Base-by-base conservation (phyloP, 1,284 basidiomycete genomes). In the Apiotrichum brassicae region DNA sequence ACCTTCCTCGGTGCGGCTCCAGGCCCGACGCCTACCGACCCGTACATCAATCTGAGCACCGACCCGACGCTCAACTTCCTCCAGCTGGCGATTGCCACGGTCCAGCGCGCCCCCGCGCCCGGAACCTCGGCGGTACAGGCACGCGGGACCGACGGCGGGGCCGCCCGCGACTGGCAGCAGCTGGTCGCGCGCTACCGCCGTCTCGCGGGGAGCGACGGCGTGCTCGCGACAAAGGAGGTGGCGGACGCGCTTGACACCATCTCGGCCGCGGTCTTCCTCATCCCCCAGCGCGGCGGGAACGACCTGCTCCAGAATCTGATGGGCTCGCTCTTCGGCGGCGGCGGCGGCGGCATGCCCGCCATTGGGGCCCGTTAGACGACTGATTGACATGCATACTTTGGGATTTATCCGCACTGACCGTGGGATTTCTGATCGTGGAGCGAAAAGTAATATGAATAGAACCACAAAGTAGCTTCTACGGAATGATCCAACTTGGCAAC, bases 291-390 rank as follows among this genome's bases (percentile, higher is more conserved):
- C 22, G 78, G 83, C 35, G 75, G 75, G 19, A 81, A 77, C n/a
- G 89, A 89, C 65, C 84, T 88, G 13, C 72, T 92, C 33, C 85
- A 84, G 43, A 86, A 87, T 43, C 84, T 93, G 78, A 75, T 92
- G 69, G 86, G 87, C 6, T 84, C 82, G 2, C 76, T 93, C 65
- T 84, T 92, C 46, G 82, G 84, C 40, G 86, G 85, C 20, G 84
- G 82, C 3, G 54, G 65, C 22, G 41, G 43, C 9, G 43, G 43
- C 22, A 35, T 45, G 44, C 49, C 44, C 11, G 43, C 34, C 12
- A 36, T 54, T 25, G 52, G 52, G 1, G 48, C 48, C 28, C 45
- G 53, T 11, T 55, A 45, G 32, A n/a, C n/a, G n/a, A n/a, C n/a
- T n/a, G n/a, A n/a, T n/a, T n/a, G n/a, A n/a, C n/a, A n/a, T n/a